Percentiles rank a stretch among this genome's conserved stretches.
Conservation (phyloP, 768 basidiomycete species). For the Suillus americanus region DNA sequence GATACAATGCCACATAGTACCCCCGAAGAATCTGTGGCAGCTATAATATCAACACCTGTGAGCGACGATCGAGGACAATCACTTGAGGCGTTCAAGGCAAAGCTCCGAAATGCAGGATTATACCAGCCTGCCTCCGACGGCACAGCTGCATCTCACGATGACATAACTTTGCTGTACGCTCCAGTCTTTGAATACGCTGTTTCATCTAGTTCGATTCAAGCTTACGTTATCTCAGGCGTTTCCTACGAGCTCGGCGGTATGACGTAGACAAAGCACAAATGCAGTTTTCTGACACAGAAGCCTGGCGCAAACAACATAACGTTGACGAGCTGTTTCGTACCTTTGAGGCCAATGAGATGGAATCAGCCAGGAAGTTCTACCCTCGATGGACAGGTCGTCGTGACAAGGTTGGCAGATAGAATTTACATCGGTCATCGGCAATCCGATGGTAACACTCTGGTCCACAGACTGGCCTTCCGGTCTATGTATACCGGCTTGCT, state of each 20-base stretch:
- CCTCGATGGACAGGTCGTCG: slow-evolving; percentile 80
- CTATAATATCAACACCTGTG: not conserved
- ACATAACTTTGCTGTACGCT: slow-evolving; percentile 64
- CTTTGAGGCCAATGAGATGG: slow-evolving; percentile 61
- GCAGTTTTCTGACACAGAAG: slow-evolving; percentile 67
- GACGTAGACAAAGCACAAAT: slow-evolving; percentile 60
- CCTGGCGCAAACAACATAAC: slow-evolving; percentile 64
- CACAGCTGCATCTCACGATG: slow-evolving; percentile 54
- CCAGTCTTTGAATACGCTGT: not conserved
- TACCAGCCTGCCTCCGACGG: slow-evolving; percentile 42
- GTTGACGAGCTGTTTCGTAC: slow-evolving; percentile 63
- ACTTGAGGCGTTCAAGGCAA: slow-evolving; percentile 52
- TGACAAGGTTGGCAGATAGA: slow-evolving; percentile 54
- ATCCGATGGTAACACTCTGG: not conserved
- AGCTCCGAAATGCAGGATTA: slow-evolving; percentile 48
- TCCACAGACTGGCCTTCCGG: slow-evolving; percentile 59
- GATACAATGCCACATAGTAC: not conserved
- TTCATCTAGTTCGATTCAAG: slow-evolving; percentile 3
- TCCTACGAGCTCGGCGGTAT: slow-evolving; percentile 77
- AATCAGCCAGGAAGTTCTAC: slow-evolving; percentile 61
- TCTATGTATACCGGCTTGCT: slow-evolving; percentile 78
- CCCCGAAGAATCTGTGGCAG: not conserved
- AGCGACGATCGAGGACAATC: not conserved
- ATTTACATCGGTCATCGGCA: not conserved
- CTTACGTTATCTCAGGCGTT: slow-evolving; percentile 53